A percentile compares a stretch with the other conserved stretches of the same genome.
Conservation (phyloP, 2,329 filamentous ascomycete genomes). For the Verticillium nubilum region DNA sequence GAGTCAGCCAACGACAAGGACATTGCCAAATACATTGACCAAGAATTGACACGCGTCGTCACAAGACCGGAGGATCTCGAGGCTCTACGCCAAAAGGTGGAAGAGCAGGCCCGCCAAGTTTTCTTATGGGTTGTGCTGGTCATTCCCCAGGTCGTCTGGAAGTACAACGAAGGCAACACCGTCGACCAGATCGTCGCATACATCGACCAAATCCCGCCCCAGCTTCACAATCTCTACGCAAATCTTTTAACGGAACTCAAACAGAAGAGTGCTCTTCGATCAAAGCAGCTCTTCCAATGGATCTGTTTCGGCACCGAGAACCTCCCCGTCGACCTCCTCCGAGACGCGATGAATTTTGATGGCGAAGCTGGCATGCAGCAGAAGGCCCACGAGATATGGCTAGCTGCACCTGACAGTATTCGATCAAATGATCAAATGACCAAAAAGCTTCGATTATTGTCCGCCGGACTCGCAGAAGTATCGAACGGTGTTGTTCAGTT, state of each 20-base stretch:
- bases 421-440: slow-evolving; percentile 10
- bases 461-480: slow-evolving; percentile 22
- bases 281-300: slow-evolving; percentile 24
- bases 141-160: slow-evolving; percentile 9
- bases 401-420: slow-evolving; percentile 10
- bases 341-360: background rate
- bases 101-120: slow-evolving; percentile 20
- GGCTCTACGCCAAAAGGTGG: slow-evolving; percentile 16
- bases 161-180: slow-evolving; percentile 8
- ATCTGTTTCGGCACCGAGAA: slow-evolving; percentile 22
- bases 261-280: slow-evolving; percentile 3
- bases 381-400: background rate
- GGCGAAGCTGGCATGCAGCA: background rate
- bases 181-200: slow-evolving; percentile 13
- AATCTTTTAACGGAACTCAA: slow-evolving; percentile 11
- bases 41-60: slow-evolving; percentile 9
- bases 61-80: slow-evolving; percentile 1
- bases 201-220: slow-evolving; percentile 15
- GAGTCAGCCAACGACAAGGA: slow-evolving; percentile 25
- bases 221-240: slow-evolving; percentile 19
- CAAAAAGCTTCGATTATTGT: slow-evolving; percentile 15
- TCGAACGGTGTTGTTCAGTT: slow-evolving; percentile 18
- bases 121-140: slow-evolving; percentile 31
- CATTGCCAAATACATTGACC: slow-evolving; percentile 21
- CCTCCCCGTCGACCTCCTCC: slow-evolving; percentile 5